Base-by-base conservation (phyloP, 2,329 filamentous ascomycete species). In the Claviceps spartinae region DNA sequence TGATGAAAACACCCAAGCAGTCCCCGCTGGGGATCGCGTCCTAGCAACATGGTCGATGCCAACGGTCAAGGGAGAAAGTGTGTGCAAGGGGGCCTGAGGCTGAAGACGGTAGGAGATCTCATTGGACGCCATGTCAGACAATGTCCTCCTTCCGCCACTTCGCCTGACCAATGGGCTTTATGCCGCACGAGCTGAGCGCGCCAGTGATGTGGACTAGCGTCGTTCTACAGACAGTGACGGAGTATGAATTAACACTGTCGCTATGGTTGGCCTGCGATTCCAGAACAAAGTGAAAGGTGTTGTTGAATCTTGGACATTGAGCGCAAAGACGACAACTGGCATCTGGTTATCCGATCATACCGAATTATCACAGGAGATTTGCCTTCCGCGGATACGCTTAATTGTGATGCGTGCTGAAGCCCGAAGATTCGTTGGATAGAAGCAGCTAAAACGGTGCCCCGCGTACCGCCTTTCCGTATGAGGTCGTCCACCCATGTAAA, bases 21-120 rank as follows among this genome's bases (percentile, higher is more conserved):
- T 46, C 22, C 2, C 20, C 2, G 20, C 20, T 41, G 48, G 56
- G 56, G 52, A 52, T 30, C 20, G 37, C 54, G 52, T 50, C 51
- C 54, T 57, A 56, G 56, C 56, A 56, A 57, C 54, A 52, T 54
- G 42, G 16, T 38, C 45, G n/a, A 30, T 20, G 45, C 4, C 47
- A 18, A 18, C 40, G 48, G 45, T 38, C 22, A 40, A 37, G 26
- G 18, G 26, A 46, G 24, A 30, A 7, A 48, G 18, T 16, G n/a
- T 16, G 46, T 30, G 54, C 52, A 45, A 8, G 46, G 50, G 14
- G 51, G 59, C 58, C 59, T 59, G 48, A 57, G 59, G 59, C 56
- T 40, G 14, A 22, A n/a, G 9, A 4, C 0, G 5, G 0, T 11
- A 13, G 2, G 3, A 18, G 3, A n/a, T 26, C 6, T 52, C 20